Evolutionary conservation across 495 filamentous ascomycete species (phyloP).

Genomic region (Talaromyces adpressus): DNA sequence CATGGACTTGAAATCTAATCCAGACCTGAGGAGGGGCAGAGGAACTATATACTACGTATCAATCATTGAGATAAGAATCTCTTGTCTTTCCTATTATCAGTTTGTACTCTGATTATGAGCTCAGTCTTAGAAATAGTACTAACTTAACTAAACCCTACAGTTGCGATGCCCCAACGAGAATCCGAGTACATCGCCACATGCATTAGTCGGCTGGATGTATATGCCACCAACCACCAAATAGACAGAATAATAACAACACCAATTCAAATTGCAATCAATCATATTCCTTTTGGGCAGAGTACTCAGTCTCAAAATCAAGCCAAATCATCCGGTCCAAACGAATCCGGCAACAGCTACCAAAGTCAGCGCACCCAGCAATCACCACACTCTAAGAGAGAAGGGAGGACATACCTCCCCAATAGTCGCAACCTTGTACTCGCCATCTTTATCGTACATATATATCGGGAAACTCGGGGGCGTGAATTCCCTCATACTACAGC

Average conservation of each 20-base stretch:
- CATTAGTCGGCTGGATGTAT: neutral
- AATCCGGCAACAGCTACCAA: slow-evolving; percentile 58
- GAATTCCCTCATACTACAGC: slow-evolving; percentile 69
- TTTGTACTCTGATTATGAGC: neutral
- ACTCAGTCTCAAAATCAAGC: neutral
- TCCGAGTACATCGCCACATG: neutral
- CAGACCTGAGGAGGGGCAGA: neutral
- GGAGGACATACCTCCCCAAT: slow-evolving; percentile 57
- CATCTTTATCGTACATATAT: slow-evolving; percentile 85
- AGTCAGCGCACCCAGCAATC: slow-evolving; percentile 13
- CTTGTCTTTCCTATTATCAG: neutral
- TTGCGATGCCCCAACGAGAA: neutral
- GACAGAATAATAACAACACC: neutral
- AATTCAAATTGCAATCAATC: neutral
- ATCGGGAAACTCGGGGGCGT: slow-evolving; percentile 60
- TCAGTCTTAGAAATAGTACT: neutral
- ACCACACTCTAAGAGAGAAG: neutral
- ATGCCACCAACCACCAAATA: neutral
- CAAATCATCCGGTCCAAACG: slow-evolving; percentile 61
- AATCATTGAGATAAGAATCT: neutral
- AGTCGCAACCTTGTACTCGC: slow-evolving; percentile 59
- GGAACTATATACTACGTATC: neutral
- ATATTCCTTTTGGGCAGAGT: neutral
- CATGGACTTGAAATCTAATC: neutral
- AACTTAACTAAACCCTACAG: neutral